Evolutionary conservation across 2,329 filamentous ascomycete species (phyloP), one percentile per base, ranked within the genome.

Genomic region (Lizonia empirigonia): DNA sequence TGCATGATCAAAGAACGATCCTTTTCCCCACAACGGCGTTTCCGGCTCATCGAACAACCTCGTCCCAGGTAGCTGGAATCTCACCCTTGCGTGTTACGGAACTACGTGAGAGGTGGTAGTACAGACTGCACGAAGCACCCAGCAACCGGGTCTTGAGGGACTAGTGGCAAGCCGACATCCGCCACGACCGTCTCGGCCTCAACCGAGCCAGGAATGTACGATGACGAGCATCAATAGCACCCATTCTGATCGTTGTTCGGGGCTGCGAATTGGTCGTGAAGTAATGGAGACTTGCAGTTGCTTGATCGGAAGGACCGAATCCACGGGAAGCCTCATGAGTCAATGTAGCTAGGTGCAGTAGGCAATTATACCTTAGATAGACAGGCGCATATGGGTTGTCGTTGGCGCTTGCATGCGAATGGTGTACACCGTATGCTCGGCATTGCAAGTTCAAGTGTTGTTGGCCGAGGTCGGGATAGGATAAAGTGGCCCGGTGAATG

Each of bases 31-130:
- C 59, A 57, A 38, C 50, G 58, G 50, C 42, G 57, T 59, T 62
- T 67, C 63, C 62, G 57, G 65, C 40, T 62, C 34, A 53, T 59
- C 32, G 59, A 67, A 63, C 65, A 59, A 50, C 42, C 42, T 51
- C 24, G 53, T 58, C 53, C 58, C 60, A 36, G 65, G 64, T 70
- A 59, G 41, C 55, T 58, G 68, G 67, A 55, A 33, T 44, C 33
- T 40, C 46, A 56, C 64, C 62, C 64, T 70, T 67, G 64, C 59
- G 64, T 63, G 55, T 55, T 50, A 59, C 56, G 55, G 62, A 52
- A 55, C 50, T 59, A 58, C 44, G 33, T 57, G 51, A 58, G 51
- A 58, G 29, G 35, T 52, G 34, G 64, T 68, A 50, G 52, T 57
- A 67, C 62, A 35, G 41, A 47, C 53, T 60, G 58, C 57, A 58